These are phyloP conservation scores for Leptographium galeiforme DNA, from an alignment of 2,329 filamentous ascomycete genomes.

Conservation along the genomic window DNA sequence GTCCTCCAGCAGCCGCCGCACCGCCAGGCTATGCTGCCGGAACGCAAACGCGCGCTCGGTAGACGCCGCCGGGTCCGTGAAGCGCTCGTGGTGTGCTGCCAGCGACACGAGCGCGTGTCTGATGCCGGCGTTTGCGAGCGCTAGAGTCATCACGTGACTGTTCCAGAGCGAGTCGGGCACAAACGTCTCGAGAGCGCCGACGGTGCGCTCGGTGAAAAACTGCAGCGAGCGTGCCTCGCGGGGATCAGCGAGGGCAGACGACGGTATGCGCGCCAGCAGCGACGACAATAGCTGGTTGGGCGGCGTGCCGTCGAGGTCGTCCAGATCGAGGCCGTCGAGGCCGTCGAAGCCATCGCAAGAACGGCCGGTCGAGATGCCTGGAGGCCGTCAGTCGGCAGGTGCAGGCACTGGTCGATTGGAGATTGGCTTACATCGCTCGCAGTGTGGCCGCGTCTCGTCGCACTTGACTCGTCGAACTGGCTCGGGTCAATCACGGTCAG, in stretches of 20 bases:
- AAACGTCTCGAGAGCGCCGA: slow-evolving; percentile 6
- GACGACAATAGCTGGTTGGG: background rate
- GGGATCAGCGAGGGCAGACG: slow-evolving; percentile 1
- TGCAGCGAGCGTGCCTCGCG: slow-evolving; percentile 6
- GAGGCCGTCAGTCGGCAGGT: background rate
- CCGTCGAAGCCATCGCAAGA: slow-evolving; percentile 4
- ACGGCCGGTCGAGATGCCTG: slow-evolving; percentile 5
- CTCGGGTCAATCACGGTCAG: no score
- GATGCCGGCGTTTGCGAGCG: slow-evolving; percentile 7
- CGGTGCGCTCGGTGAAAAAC: slow-evolving; percentile 7
- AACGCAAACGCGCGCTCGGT: slow-evolving; percentile 1
- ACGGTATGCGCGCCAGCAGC: background rate
- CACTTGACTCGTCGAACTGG: slow-evolving; percentile 8
- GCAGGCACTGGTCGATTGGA: background rate
- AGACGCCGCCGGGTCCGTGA: background rate
- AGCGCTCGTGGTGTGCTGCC: slow-evolving; percentile 8
- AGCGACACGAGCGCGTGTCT: slow-evolving; percentile 6
- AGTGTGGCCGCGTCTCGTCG: slow-evolving; percentile 7
- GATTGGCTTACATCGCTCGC: slow-evolving; percentile 4
- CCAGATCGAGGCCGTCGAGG: background rate
- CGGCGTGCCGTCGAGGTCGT: background rate
- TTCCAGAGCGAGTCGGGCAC: slow-evolving; percentile 9
- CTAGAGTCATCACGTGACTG: slow-evolving; percentile 8
- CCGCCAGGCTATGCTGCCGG: slow-evolving; percentile 5
- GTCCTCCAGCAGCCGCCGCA: slow-evolving; percentile 1